A percentile compares a stretch with the other conserved stretches of the same genome.
Conservation (phyloP, 345 rosid genomes). For the Pistacia atlantica region DNA sequence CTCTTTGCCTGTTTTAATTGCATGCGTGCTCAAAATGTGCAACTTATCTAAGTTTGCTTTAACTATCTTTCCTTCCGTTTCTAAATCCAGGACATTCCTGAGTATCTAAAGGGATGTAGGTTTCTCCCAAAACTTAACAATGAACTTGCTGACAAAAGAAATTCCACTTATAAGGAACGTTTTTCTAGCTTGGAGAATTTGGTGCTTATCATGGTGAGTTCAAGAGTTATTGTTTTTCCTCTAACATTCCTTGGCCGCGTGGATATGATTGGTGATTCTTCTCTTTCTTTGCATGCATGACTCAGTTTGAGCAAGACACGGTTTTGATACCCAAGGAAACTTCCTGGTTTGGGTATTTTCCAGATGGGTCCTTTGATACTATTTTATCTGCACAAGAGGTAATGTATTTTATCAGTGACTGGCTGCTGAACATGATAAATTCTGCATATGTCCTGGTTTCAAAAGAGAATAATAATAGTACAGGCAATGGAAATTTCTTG, state of each 20-base stretch:
- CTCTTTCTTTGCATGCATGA: slow-evolving; percentile 8
- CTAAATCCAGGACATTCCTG: slow-evolving; percentile 33
- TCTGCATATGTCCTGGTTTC: not conserved
- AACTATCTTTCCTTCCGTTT: not conserved
- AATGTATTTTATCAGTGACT: not conserved
- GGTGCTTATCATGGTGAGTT: slow-evolving; percentile 73
- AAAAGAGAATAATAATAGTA: not conserved
- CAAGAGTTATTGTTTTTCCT: not conserved
- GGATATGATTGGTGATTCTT: slow-evolving; percentile 2
- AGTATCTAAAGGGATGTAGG: slow-evolving; percentile 56
- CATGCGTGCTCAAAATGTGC: not conserved
- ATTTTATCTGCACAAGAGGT: slow-evolving; percentile 73
- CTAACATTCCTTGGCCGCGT: not conserved
- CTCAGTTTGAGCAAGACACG: slow-evolving; percentile 80
- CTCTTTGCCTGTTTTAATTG: not conserved
- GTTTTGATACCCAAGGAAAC: slow-evolving; percentile 83
- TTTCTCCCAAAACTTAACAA: slow-evolving; percentile 81
- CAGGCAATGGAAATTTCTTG: no score
- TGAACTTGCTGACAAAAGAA: slow-evolving; percentile 43
- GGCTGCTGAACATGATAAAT: not conserved
- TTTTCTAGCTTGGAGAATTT: slow-evolving; percentile 67
- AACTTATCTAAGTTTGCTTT: not conserved
- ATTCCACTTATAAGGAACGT: slow-evolving; percentile 71
- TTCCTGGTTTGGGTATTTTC: slow-evolving; percentile 79
- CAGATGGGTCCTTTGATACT: slow-evolving; percentile 60